Evolutionary conservation across 2,329 filamentous ascomycete species (phyloP), one percentile per base, ranked within the genome.

Genomic region (Phaeophleospora eucalypticola): DNA sequence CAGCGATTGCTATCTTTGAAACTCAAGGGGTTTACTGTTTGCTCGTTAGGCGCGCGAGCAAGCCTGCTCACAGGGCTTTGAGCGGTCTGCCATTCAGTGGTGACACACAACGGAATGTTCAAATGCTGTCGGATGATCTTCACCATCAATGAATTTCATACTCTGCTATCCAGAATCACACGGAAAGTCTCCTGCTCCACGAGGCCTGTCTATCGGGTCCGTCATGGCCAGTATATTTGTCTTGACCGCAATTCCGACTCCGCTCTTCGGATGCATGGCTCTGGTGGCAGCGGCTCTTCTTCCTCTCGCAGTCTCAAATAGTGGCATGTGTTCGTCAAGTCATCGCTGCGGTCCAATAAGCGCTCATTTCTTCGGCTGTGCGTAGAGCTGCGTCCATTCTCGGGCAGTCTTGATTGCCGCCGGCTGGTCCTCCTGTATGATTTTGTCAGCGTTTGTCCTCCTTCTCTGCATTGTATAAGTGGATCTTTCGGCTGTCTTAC

Each of bases 331-430:
- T 12, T 29, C 24, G 24, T 29, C 24, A 29, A 29, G 24, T 29
- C 36, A 12, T 37, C 36, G 17, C 33, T n/a, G n/a, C 33, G 36
- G 15, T 37, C 12, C 15, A 37, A 8, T 3, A 18, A 14, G 36
- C 9, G 15, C 36, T 49, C 43, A 52, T 29, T 52, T 44, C 40
- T 49, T 41, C 8, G 52, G 40, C 40, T 56, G 43, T 14, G 90
- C 90, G 66, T 93, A 88, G 59, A 85, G 84, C 67, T 79, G 78
- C 10, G 93, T 97, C 91, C 93, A 97, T 63, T 95, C 89, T 64
- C 80, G 85, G 14, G 91, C 91, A 6, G 89, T 97, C 56, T 86
- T 83, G 61, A 98, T 97, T 18, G 93, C 93, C 39, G 87, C 88
- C 55, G 83, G 83, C 71, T 97, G 88, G 64, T 98, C 84, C 64